A percentile compares a stretch with the other conserved stretches of the same genome.
Evolutionary conservation across 2,329 filamentous ascomycete species (phyloP).

Genomic region (Trichoderma sp.): DNA sequence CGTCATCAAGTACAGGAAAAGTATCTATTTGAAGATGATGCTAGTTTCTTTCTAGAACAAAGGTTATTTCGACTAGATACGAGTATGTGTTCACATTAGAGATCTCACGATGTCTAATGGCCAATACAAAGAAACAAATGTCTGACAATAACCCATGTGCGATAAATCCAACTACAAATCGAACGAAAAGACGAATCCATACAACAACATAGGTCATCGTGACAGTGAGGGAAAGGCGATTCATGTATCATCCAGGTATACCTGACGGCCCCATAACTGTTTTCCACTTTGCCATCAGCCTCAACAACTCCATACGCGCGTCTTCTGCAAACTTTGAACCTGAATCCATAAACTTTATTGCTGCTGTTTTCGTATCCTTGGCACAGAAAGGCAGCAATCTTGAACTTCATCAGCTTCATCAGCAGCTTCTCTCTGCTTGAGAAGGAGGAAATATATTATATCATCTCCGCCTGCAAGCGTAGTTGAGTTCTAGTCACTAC

Average conservation of each 20-base stretch:
- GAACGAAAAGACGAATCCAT: too few species aligned
- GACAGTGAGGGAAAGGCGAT: too few species aligned
- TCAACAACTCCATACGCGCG: background rate
- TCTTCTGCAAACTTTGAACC: background rate
- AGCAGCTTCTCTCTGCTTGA: constrained; percentile 78
- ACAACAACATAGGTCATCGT: too few species aligned
- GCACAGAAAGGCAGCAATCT: background rate
- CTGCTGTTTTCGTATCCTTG: background rate
- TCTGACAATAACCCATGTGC: too few species aligned
- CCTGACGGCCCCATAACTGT: background rate
- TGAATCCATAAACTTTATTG: background rate
- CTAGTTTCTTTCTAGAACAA: background rate
- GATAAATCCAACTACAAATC: too few species aligned
- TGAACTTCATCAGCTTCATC: background rate
- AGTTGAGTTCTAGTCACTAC: too few species aligned
- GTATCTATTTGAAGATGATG: too few species aligned
- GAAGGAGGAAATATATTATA: constrained; percentile 82
- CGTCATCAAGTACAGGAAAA: too few species aligned
- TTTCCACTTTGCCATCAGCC: background rate
- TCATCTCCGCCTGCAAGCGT: constrained; percentile 86
- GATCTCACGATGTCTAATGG: background rate
- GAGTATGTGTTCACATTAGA: background rate
- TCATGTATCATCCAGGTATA: too few species aligned
- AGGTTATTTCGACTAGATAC: background rate
- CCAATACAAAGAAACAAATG: background rate